Evolutionary conservation across 352 stramenopile genomes (phyloP).

Genomic region (Globisporangium irregulare): DNA sequence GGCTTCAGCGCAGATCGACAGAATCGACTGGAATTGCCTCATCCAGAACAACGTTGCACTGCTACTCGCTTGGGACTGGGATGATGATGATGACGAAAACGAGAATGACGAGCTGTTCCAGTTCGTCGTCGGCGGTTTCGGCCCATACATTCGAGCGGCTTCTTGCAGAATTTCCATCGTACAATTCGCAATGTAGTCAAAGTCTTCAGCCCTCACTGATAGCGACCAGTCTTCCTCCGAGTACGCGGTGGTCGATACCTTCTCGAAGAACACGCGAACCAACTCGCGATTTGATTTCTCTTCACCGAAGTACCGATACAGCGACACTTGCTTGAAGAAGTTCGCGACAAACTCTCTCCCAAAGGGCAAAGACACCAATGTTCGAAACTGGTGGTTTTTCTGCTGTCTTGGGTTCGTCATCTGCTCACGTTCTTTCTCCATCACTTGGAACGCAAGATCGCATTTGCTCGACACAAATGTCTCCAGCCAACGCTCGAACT

Average conservation of each 20-base stretch:
- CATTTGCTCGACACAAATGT: slow-evolving; percentile 61
- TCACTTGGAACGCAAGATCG: slow-evolving; percentile 36
- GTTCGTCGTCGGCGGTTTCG: slow-evolving; percentile 25
- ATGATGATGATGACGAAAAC: slow-evolving; percentile 37
- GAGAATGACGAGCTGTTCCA: slow-evolving; percentile 29
- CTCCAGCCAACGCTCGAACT: slow-evolving; percentile 70
- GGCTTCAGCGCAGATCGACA: slow-evolving; percentile 59
- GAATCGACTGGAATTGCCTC: slow-evolving; percentile 72
- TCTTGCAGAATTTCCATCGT: slow-evolving; percentile 77
- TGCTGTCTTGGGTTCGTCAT: slow-evolving; percentile 51
- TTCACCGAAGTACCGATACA: slow-evolving; percentile 66
- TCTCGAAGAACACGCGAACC: slow-evolving; percentile 78
- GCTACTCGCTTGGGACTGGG: slow-evolving; percentile 29
- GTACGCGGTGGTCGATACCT: slow-evolving; percentile 68
- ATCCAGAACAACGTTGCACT: slow-evolving; percentile 77
- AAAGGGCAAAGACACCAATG: slow-evolving; percentile 68
- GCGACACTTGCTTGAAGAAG: slow-evolving; percentile 71
- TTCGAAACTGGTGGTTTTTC: slow-evolving; percentile 71
- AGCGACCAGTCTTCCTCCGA: slow-evolving; percentile 58
- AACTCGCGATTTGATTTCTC: slow-evolving; percentile 73
- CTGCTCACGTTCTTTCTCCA: slow-evolving; percentile 49
- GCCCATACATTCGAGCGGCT: slow-evolving; percentile 65
- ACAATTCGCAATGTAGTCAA: slow-evolving; percentile 52
- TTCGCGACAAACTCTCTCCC: slow-evolving; percentile 55
- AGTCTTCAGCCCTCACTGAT: slow-evolving; percentile 35